Conservation (phyloP, 2,329 filamentous ascomycete genomes). For the Parafenestella ontariensis region DNA sequence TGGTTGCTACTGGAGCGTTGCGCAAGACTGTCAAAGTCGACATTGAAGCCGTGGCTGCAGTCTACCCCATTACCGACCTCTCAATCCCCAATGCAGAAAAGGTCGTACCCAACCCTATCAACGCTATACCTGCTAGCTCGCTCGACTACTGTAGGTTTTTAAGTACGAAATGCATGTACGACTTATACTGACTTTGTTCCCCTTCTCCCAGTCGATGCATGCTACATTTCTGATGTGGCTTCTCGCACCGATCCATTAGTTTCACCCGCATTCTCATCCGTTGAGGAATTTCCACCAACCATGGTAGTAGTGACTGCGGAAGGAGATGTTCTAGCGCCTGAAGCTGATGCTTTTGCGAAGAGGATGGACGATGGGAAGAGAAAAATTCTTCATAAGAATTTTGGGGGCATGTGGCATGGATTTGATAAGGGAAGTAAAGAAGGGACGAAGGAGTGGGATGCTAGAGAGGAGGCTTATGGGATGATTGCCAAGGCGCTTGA, state of each 20-base stretch:
- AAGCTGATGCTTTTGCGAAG: constrained; percentile 45
- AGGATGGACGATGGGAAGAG: constrained; percentile 26
- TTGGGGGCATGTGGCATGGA: constrained; percentile 46
- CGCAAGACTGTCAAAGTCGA: constrained; percentile 36
- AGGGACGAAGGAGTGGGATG: constrained; percentile 34
- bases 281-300: constrained; percentile 29
- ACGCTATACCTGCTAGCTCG: constrained; percentile 22
- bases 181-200: no score
- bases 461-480: constrained; percentile 40
- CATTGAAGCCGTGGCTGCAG: constrained; percentile 38
- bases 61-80: constrained; percentile 48
- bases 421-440: constrained; percentile 46
- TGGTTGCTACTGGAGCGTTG: constrained; percentile 32
- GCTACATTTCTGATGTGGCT: constrained; percentile 38
- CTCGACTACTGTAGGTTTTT: no score
- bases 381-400: constrained; percentile 31
- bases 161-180: no score
- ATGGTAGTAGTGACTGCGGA: constrained; percentile 46
- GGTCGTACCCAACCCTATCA: constrained; percentile 29
- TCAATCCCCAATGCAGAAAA: constrained; percentile 37
- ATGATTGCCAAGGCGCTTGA: constrained; percentile 30
- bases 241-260: constrained; percentile 43
- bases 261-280: constrained; percentile 44
- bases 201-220: no score
- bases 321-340: constrained; percentile 47